A percentile compares a stretch with the other conserved stretches of the same genome.
These are phyloP conservation scores for Dispira simplex DNA, from an alignment of 192 early-diverging fungal genomes.

Conservation along the genomic window DNA sequence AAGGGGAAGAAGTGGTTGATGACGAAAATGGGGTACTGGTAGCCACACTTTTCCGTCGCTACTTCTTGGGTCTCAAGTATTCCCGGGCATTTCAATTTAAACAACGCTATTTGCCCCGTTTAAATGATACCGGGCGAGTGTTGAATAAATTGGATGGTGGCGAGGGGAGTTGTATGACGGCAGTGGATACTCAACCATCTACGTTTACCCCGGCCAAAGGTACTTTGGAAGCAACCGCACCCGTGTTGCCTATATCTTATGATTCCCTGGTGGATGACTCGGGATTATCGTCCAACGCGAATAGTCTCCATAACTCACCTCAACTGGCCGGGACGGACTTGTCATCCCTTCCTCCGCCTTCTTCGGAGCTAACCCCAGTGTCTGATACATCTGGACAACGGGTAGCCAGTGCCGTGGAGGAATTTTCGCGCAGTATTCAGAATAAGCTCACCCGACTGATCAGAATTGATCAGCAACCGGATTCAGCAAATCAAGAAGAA, in stretches of 20 bases:
- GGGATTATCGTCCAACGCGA: not conserved
- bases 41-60: slow-evolving; percentile 33
- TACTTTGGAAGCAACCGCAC: slow-evolving; percentile 20
- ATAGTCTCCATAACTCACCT: no score
- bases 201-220: slow-evolving; percentile 17
- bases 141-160: not conserved
- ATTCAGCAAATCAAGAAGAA: not conserved
- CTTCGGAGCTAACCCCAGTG: no score
- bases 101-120: slow-evolving; percentile 16
- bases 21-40: slow-evolving; percentile 44
- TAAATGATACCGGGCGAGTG: slow-evolving; percentile 14
- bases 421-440: not conserved
- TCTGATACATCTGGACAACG: not conserved
- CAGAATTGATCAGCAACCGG: not conserved
- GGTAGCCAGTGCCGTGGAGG: not conserved
- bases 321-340: no score
- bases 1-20: slow-evolving; percentile 33
- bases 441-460: not conserved
- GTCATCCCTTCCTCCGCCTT: no score
- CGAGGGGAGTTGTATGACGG: not conserved
- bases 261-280: slow-evolving; percentile 13
- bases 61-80: slow-evolving; percentile 41
- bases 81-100: slow-evolving; percentile 33
- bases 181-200: not conserved
- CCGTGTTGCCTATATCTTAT: slow-evolving; percentile 5